Base-by-base conservation (phyloP, 768 basidiomycete genomes). In the Mrakia blollopis region DNA sequence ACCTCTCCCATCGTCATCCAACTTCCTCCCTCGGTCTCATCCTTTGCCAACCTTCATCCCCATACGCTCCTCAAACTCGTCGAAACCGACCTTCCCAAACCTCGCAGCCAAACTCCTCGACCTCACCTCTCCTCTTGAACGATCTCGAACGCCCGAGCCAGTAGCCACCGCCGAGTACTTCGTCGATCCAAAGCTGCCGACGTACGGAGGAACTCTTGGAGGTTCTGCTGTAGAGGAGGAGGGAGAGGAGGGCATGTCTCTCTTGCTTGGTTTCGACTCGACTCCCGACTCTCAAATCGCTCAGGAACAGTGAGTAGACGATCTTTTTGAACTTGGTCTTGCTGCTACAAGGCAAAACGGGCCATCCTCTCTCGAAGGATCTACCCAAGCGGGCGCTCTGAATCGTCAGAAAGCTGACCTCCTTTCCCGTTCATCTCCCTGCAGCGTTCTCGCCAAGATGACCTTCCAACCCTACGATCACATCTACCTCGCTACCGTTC, bases 381-480 rank as follows among this genome's bases (percentile, higher is more conserved):
- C n/a, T n/a, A n/a, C n/a, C n/a, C n/a, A n/a, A n/a, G n/a, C n/a
- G n/a, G n/a, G n/a, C n/a, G 25, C 37, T 21, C 21, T 1, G n/a
- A 25, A 35, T 37, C 54, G 18, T 73, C 25, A 44, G 52, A 37
- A 57, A 61, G 30, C 32, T 18, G 21, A 67, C 35, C 28, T 5
- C 25, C 62, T 9, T 67, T 35, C 63, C 21, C 16, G 63, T 67
- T 35, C 16, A 9, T 35, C 25, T 35, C 16, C 37, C 11, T 10
- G 0, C 76, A 77, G 76, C 72, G 76, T 77, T 28, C 47, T 77
- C 18, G 63, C 65, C 32, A 77, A 72, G 50, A 72, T 77, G 71
- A 52, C 76, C 30, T 72, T 77, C 37, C 35, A 41, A 13, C 71
- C 76, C 8, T 23, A n/a, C 50, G 76, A 77, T 54, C 69, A 57